These are phyloP conservation scores for Xylariaceae sp. DNA, from an alignment of 2,329 filamentous ascomycete species.

Conservation along the genomic window DNA sequence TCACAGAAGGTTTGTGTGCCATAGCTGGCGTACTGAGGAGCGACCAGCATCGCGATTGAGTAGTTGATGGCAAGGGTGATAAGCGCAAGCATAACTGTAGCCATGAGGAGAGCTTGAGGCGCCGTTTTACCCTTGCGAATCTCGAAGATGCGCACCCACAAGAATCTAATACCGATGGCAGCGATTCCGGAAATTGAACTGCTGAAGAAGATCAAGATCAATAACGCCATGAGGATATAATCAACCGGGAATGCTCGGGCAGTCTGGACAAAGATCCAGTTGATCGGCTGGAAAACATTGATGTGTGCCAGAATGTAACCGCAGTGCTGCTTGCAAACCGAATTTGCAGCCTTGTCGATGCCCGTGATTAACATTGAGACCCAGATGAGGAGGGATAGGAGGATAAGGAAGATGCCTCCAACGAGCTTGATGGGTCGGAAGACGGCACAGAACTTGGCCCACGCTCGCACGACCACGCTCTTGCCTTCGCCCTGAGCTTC, in stretches of 20 bases:
- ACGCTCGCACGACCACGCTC: conserved; percentile 67
- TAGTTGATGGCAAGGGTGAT: conserved; percentile 93
- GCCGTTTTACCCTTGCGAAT: conserved; percentile 85
- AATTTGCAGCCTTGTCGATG: conserved; percentile 96
- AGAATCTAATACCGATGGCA: conserved; percentile 85
- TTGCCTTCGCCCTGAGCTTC: conserved; percentile 77
- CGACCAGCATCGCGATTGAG: conserved; percentile 86
- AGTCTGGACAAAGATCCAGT: conserved; percentile 79
- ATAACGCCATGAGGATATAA: conserved; percentile 80
- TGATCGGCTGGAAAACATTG: conserved; percentile 92
- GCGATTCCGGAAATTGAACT: conserved; percentile 84
- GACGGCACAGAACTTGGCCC: conserved; percentile 76
- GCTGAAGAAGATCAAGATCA: conserved; percentile 84
- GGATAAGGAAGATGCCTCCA: conserved; percentile 72
- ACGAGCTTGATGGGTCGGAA: conserved; percentile 87
- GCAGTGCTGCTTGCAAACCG: conserved; percentile 82
- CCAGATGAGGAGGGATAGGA: conserved; percentile 74
- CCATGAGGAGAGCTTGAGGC: conserved; percentile 86
- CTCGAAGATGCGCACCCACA: conserved; percentile 91
- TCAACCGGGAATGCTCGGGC: conserved; percentile 86
- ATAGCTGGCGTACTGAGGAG: conserved; percentile 90
- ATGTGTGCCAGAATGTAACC: conserved; percentile 86
- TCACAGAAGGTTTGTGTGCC: conserved; percentile 94
- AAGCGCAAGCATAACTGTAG: conserved; percentile 84
- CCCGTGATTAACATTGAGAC: conserved; percentile 91